Evolutionary conservation across 2,329 filamentous ascomycete species (phyloP), one percentile per base, ranked within the genome.

Genomic region (Aspergillus brunneoviolaceus): DNA sequence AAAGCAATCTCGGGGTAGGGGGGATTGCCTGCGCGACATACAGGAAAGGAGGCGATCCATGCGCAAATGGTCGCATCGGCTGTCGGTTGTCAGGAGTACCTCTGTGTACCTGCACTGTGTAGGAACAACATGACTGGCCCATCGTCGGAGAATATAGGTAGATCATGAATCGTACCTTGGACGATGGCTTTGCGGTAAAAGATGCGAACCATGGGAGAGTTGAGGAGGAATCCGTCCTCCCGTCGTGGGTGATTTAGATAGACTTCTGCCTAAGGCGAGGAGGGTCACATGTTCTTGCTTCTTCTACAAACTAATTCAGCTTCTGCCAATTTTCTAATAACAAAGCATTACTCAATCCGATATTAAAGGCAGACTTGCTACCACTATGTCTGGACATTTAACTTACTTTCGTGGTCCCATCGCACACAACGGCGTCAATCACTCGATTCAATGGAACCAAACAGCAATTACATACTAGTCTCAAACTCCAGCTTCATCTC

Each of bases 401-500:
- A 29, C 2, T 29, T 10, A 29, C 27, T 29, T 29, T 7, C 27
- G 7, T 7, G 7, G 9, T 29, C 27, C 7, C 7, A 29, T 29
- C 27, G 3, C 10, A 29, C 27, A 29, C 27, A 9, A 29, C 2
- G 27, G 7, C 27, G 9, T 29, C 2, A 29, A 29, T 3, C 9
- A 9, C 33, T 35, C 33, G 14, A 35, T 12, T 35, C 12, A 16
- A 12, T 4, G 4, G 14, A 16, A 16, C 33, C 33, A 35, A 12
- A 3, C 2, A 35, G 5, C 14, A 35, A 16, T 16, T 35, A 6
- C 33, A 19, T 16, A 3, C 16, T 9, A n/a, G 5, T 42, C 14
- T 45, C 14, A 45, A 19, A 63, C 58, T 5, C 62, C 52, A 14
- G 60, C 58, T 25, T 60, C 58, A 12, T 31, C 45, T 47, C 58